Conservation (phyloP, 169 alveolate genomes). For the Eimeria zaria region DNA sequence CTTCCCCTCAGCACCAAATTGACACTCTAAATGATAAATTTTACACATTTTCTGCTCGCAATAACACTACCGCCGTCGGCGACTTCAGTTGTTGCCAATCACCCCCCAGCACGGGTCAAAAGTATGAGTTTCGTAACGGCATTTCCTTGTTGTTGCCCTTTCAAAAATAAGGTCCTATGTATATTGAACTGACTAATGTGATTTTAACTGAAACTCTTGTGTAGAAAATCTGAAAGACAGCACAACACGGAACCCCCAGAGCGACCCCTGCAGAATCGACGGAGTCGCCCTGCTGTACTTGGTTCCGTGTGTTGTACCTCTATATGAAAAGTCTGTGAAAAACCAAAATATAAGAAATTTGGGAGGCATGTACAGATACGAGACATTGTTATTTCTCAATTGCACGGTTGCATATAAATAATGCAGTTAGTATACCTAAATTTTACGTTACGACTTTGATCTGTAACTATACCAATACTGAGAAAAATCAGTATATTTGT, state of each 20-base stretch:
- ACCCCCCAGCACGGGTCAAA: constrained; percentile 28
- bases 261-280: constrained; percentile 43
- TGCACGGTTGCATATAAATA: too few relatives aligned
- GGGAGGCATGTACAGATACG: too few relatives aligned
- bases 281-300: neutral
- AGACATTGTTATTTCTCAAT: too few relatives aligned
- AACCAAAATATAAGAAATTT: neutral
- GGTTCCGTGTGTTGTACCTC: neutral
- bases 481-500: too few relatives aligned
- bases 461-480: too few relatives aligned
- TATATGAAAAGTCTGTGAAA: neutral
- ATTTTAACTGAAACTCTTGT: neutral
- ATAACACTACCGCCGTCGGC: too few relatives aligned
- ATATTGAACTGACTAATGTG: too few relatives aligned
- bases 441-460: too few relatives aligned
- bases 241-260: neutral
- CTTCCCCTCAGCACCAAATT: neutral
- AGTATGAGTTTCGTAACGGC: neutral
- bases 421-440: too few relatives aligned
- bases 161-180: neutral
- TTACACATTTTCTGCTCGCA: neutral
- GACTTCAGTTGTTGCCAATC: neutral
- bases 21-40: neutral
- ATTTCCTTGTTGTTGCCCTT: neutral
- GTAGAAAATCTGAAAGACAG: neutral